Evolutionary conservation across 1,284 basidiomycete species (phyloP).

Genomic region (Vanrija humicola): DNA sequence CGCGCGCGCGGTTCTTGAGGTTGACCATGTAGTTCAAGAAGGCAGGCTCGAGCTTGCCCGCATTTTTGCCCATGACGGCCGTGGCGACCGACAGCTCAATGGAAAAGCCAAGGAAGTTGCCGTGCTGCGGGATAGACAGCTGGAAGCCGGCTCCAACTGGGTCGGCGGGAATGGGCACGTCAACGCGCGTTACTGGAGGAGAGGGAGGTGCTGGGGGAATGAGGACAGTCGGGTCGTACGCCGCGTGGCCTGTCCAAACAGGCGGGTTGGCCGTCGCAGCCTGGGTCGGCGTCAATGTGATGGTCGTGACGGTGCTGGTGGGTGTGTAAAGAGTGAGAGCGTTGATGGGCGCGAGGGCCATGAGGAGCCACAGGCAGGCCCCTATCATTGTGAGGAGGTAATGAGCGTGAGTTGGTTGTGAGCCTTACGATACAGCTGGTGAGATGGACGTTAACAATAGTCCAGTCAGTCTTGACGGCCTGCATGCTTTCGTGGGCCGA

Average conservation of each 20-base stretch:
- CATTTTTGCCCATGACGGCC: constrained; percentile 58
- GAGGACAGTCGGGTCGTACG: constrained; percentile 39
- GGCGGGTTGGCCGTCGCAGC: constrained; percentile 3
- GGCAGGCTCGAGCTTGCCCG: constrained; percentile 48
- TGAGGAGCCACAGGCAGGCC: not conserved
- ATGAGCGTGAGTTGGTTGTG: too few species aligned
- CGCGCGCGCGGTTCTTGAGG: constrained; percentile 55
- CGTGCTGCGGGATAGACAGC: constrained; percentile 54
- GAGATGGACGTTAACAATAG: too few species aligned
- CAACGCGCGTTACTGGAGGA: constrained; percentile 25
- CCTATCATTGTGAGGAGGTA: too few species aligned
- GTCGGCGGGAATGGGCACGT: constrained; percentile 24
- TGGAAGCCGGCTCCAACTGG: constrained; percentile 15
- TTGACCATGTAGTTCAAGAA: constrained; percentile 73
- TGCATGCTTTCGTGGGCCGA: too few species aligned
- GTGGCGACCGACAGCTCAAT: constrained; percentile 66
- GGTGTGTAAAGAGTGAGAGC: constrained; percentile 30
- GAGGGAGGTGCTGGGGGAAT: constrained; percentile 32
- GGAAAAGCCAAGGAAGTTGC: constrained; percentile 66
- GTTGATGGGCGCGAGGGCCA: constrained; percentile 5
- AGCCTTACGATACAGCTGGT: too few species aligned
- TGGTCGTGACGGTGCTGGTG: constrained; percentile 10
- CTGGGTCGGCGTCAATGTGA: constrained; percentile 14
- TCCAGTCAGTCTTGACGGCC: too few species aligned
- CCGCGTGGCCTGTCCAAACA: constrained; percentile 33